Evolutionary conservation across 441 rosid species (phyloP).

Genomic region (Erysimum cheiri): DNA sequence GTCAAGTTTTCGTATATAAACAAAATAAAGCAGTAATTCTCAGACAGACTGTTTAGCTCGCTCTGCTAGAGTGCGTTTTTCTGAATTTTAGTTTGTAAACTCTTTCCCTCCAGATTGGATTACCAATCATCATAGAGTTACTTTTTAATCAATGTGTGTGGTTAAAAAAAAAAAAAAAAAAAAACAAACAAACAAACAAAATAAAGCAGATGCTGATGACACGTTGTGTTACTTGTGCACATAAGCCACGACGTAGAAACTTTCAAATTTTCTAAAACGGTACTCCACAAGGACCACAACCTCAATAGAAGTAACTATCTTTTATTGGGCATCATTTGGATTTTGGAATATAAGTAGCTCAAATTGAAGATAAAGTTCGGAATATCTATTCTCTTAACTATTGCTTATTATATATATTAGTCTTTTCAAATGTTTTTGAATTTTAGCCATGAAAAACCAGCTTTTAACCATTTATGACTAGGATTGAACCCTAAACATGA

Average conservation of each 20-base stretch:
- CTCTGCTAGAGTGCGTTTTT: too few species aligned
- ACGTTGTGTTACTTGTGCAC: background rate
- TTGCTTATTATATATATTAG: background rate
- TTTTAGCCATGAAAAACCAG: background rate
- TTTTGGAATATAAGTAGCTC: background rate
- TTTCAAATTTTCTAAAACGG: background rate
- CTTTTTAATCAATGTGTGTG: too few species aligned
- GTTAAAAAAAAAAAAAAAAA: too few species aligned
- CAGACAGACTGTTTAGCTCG: too few species aligned
- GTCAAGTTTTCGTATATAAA: background rate
- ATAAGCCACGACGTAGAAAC: background rate
- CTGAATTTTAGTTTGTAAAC: too few species aligned
- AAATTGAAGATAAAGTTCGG: background rate
- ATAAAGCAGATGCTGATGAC: background rate
- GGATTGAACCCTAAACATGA: constrained; percentile 2
- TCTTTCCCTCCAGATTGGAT: too few species aligned
- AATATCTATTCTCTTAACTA: background rate
- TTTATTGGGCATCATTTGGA: background rate
- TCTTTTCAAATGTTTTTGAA: background rate
- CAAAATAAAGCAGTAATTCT: too few species aligned
- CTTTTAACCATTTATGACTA: too few species aligned
- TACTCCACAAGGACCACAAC: background rate
- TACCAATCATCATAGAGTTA: too few species aligned
- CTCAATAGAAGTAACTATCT: constrained; percentile 1
- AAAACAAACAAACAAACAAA: too few species aligned